Evolutionary conservation across 1,284 basidiomycete species (phyloP), one percentile per base, ranked within the genome.

Genomic region (Naganishia cerealis): DNA sequence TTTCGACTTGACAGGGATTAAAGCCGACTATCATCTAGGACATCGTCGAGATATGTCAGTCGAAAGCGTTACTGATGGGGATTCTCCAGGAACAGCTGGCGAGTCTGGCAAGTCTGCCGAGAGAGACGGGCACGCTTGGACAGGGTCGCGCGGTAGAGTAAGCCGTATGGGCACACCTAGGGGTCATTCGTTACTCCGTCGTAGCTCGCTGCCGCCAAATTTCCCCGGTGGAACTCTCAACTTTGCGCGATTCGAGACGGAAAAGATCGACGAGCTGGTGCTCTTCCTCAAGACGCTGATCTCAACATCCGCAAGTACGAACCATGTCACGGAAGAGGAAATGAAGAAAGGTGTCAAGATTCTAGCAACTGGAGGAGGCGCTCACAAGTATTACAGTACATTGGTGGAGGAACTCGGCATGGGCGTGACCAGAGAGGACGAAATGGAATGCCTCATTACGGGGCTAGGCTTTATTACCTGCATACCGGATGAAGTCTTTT

Each of bases 381-480:
- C 95, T 53, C 93, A 98, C 84, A 87, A 87, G 76, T 98, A 94
- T 82, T 89, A 94, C 79, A 90, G 93, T 74, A 82, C 90, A 57
- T 90, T 99, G 78, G 84, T 84, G 70, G 82, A 82, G 26, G 87
- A 87, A 71, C 83, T 98, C 4, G 88, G 86, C 33, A 91, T 98
- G 66, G 91, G 94, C 78, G 90, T 99, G 52, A 83, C 85, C 70
- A 83, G 89, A 67, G 95, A 98, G 81, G 96, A 99, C 79, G 96
- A 99, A 84, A 99, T 99, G 96, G 93, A 92, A 81, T 98, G 95
- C 77, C 82, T 99, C 75, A 99, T 99, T 72, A 90, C 94, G 72
- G 96, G 96, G 18, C 85, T 99, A 76, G 92, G 94, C 80, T 99
- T 99, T 81, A 91, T 98, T 80, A 75, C 91, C 38, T 87, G 92